phyloP scores from a whole-genome alignment of 208 protist species.

The Zelonia costaricensis region DNA sequence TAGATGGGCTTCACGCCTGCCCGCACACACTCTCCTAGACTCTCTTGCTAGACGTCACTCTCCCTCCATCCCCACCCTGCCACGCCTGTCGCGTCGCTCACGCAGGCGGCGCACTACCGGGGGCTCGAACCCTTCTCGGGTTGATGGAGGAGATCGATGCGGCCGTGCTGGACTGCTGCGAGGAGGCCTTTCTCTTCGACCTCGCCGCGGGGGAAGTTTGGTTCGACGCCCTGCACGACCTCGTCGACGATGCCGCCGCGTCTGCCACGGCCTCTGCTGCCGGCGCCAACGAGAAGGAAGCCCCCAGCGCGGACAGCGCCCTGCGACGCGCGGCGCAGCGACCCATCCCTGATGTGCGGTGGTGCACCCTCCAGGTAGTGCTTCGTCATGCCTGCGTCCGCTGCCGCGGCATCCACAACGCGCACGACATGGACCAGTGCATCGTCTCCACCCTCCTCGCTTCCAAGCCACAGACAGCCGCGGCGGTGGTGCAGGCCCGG shows the following conservation, averaged over 20 bases:
- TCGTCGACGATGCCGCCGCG: too few species aligned
- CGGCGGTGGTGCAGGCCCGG: constrained; percentile 6
- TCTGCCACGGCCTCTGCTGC: too few species aligned
- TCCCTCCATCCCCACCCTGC: too few species aligned
- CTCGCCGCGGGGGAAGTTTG: constrained; percentile 7
- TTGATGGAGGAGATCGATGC: background rate
- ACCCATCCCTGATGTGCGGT: constrained; percentile 4
- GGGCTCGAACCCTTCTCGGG: too few species aligned
- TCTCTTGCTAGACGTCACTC: too few species aligned
- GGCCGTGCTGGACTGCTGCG: constrained; percentile 15
- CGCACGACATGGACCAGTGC: constrained; percentile 9
- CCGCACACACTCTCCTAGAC: too few species aligned
- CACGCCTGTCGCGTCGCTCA: too few species aligned
- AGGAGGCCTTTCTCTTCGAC: constrained; percentile 16
- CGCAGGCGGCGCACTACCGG: too few species aligned
- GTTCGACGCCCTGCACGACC: background rate
- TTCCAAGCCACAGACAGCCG: background rate
- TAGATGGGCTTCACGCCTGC: too few species aligned
- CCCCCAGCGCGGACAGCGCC: background rate
- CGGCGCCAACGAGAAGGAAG: too few species aligned
- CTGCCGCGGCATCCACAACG: background rate
- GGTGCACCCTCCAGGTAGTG: constrained; percentile 12
- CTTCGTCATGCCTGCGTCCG: constrained; percentile 10
- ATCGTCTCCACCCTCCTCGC: constrained; percentile 12
- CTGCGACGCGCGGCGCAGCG: constrained; percentile 5